Evolutionary conservation across 2,329 filamentous ascomycete genomes (phyloP).

Genomic region (Pseudogymnoascus sp.): DNA sequence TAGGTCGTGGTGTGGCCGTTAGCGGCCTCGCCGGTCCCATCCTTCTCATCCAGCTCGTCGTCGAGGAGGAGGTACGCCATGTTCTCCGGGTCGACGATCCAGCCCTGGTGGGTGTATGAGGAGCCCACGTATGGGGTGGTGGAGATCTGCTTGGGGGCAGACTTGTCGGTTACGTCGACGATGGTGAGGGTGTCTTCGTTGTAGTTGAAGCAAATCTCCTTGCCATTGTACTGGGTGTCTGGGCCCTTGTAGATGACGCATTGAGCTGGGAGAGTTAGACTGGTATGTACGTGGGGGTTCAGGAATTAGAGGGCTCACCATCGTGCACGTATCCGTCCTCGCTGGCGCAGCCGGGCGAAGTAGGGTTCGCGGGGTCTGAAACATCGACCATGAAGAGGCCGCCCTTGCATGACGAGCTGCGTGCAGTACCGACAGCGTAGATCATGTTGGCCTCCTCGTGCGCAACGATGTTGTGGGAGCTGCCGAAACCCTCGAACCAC

Average conservation of each 20-base stretch:
- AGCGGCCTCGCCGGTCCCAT: slow-evolving; percentile 31
- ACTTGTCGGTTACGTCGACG: slow-evolving; percentile 37
- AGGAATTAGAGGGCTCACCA: background rate
- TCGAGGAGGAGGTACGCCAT: slow-evolving; percentile 41
- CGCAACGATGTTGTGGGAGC: slow-evolving; percentile 35
- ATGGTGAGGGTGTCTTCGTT: slow-evolving; percentile 33
- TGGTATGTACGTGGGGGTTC: background rate
- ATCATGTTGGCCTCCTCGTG: slow-evolving; percentile 29
- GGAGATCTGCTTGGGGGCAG: slow-evolving; percentile 33
- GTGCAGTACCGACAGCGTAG: slow-evolving; percentile 30
- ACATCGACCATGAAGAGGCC: slow-evolving; percentile 45
- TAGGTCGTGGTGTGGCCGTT: slow-evolving; percentile 42
- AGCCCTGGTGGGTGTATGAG: slow-evolving; percentile 43
- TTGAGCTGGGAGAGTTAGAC: background rate
- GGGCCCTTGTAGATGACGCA: slow-evolving; percentile 19
- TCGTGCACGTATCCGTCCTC: slow-evolving; percentile 32
- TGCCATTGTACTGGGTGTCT: slow-evolving; percentile 17
- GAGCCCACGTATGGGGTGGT: slow-evolving; percentile 41
- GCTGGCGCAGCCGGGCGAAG: slow-evolving; percentile 37
- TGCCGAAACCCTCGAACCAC: slow-evolving; percentile 29
- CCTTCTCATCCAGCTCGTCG: slow-evolving; percentile 44
- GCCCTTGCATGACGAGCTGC: slow-evolving; percentile 31
- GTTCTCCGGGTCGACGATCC: slow-evolving; percentile 29
- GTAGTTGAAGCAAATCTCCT: slow-evolving; percentile 19
- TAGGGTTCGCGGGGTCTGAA: slow-evolving; percentile 37